Percentiles rank a stretch among this genome's conserved stretches.
Evolutionary conservation across 495 filamentous ascomycete species (phyloP).

Genomic region (Penicillium goetzii): DNA sequence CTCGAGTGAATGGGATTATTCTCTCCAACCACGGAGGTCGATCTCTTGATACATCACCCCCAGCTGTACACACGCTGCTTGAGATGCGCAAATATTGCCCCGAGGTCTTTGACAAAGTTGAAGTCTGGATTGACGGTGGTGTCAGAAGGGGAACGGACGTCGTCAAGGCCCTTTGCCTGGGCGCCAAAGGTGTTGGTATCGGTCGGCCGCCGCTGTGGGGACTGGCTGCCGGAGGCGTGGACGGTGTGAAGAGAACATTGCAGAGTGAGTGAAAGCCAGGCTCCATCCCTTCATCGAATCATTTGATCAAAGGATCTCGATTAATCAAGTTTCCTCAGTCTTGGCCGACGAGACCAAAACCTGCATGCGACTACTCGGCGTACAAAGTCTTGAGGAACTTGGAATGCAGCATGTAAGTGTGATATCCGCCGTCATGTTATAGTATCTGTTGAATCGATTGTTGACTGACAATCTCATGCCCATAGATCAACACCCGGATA

Average conservation of each 20-base stretch:
- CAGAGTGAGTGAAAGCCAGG: constrained; percentile 64
- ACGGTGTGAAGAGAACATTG: constrained; percentile 79
- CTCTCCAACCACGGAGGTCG: constrained; percentile 87
- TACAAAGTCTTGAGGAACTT: constrained; percentile 68
- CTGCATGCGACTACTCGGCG: constrained; percentile 83
- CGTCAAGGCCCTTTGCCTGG: constrained; percentile 84
- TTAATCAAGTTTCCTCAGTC: constrained; percentile 54
- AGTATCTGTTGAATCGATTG: not conserved
- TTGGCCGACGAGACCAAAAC: constrained; percentile 82
- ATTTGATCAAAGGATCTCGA: not conserved
- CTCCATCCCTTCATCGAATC: not conserved
- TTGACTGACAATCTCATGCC: not conserved
- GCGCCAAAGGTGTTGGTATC: constrained; percentile 82
- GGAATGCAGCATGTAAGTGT: constrained; percentile 70
- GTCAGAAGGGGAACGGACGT: constrained; percentile 86
- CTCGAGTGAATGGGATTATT: constrained; percentile 74
- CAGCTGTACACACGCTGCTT: constrained; percentile 78
- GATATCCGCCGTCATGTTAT: not conserved
- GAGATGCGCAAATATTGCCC: constrained; percentile 89
- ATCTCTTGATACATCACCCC: constrained; percentile 85
- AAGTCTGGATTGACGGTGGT: constrained; percentile 88
- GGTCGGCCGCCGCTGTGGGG: constrained; percentile 81
- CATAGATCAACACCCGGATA: constrained; percentile 72
- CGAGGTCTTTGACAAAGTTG: constrained; percentile 74
- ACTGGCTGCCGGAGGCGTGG: constrained; percentile 76